A percentile compares a stretch with the other conserved stretches of the same genome.
These are phyloP conservation scores for Thamnidium elegans DNA, from an alignment of 192 early-diverging fungal species.

Conservation along the genomic window DNA sequence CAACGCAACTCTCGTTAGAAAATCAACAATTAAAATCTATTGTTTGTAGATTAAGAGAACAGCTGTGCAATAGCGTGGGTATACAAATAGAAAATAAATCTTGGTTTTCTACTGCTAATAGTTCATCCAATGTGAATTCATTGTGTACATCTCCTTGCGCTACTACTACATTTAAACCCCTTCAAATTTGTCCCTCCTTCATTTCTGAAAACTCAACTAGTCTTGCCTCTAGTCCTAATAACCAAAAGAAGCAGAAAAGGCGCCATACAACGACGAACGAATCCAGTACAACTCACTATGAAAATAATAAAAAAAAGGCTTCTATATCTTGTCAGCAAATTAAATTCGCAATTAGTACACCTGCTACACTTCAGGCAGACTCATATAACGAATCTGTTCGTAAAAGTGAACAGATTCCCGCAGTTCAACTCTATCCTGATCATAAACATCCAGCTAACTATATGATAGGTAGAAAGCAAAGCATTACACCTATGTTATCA, in stretches of 20 bases:
- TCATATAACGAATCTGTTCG: neutral
- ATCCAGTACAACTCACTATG: no score
- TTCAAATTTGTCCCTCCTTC: slow-evolving; percentile 2
- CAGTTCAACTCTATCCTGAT: slow-evolving; percentile 20
- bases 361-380: slow-evolving; percentile 10
- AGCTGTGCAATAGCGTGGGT: slow-evolving; percentile 46
- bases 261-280: neutral
- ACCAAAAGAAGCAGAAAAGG: neutral
- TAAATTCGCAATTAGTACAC: slow-evolving; percentile 24
- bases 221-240: neutral
- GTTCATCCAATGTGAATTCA: neutral
- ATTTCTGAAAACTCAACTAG: neutral
- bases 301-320: no score
- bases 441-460: slow-evolving; percentile 11
- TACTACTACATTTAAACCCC: neutral
- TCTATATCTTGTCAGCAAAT: neutral
- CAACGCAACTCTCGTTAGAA: slow-evolving; percentile 46
- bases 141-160: neutral
- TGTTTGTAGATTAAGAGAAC: slow-evolving; percentile 42
- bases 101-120: neutral
- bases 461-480: neutral
- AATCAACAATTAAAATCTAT: slow-evolving; percentile 47
- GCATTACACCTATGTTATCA: neutral
- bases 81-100: no score
- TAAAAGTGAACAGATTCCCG: neutral